Conservation (phyloP, 495 filamentous ascomycete species). For the Penicillium pulvis region DNA sequence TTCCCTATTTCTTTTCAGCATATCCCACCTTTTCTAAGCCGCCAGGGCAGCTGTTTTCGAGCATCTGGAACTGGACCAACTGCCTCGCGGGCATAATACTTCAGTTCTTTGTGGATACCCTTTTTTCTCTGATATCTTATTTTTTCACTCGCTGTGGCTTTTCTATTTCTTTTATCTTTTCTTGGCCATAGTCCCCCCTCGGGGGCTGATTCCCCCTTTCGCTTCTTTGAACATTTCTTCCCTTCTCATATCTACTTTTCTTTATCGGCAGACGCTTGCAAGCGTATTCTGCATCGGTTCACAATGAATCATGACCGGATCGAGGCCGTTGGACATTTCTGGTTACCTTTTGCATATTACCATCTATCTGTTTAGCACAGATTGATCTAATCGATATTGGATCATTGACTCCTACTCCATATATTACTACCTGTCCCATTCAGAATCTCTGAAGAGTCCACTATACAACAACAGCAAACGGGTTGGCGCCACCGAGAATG, state of each 20-base stretch:
- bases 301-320: constrained; percentile 25
- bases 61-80: constrained; percentile 13
- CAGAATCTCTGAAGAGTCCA: background rate
- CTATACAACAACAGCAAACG: background rate
- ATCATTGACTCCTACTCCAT: background rate
- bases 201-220: constrained; percentile 16
- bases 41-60: constrained; percentile 35
- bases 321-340: constrained; percentile 18
- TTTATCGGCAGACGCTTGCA: constrained; percentile 14
- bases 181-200: constrained; percentile 16
- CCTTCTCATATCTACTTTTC: constrained; percentile 15
- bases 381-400: constrained; percentile 5
- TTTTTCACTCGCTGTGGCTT: constrained; percentile 12
- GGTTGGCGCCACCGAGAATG: background rate
- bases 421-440: background rate
- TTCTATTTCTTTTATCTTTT: constrained; percentile 15
- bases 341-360: background rate
- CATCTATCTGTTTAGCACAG: background rate
- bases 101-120: constrained; percentile 35
- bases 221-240: constrained; percentile 23
- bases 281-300: constrained; percentile 15
- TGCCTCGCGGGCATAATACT: constrained; percentile 29
- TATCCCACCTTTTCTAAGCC: constrained; percentile 19
- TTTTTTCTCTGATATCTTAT: constrained; percentile 16
- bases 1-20: constrained; percentile 16